These are phyloP conservation scores for Pythium aquatile DNA, from an alignment of 352 stramenopile species.

Conservation along the genomic window DNA sequence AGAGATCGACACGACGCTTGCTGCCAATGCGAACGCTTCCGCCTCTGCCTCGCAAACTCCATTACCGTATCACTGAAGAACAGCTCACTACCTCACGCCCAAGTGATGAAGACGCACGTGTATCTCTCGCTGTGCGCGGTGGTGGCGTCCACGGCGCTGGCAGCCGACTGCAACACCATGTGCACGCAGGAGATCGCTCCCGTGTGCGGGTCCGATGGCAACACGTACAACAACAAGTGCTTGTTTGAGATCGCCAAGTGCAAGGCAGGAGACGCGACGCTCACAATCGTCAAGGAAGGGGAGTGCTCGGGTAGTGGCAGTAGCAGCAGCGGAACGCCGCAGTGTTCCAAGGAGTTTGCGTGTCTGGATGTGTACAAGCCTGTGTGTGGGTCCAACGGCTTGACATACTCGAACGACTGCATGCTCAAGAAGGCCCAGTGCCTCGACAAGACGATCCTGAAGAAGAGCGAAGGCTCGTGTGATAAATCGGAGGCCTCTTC, in stretches of 20 bases:
- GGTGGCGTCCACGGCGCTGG: not conserved
- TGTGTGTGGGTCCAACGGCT: slow-evolving; percentile 53
- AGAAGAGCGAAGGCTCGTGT: slow-evolving; percentile 30
- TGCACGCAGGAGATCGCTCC: slow-evolving; percentile 10
- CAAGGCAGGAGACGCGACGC: slow-evolving; percentile 10
- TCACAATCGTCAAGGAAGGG: slow-evolving; percentile 15
- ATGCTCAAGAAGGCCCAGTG: slow-evolving; percentile 45
- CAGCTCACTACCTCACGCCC: not conserved
- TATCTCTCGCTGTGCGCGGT: slow-evolving; percentile 1
- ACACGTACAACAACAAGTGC: slow-evolving; percentile 24
- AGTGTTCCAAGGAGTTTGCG: slow-evolving; percentile 19
- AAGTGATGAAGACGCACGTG: slow-evolving; percentile 1
- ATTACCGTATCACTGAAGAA: not conserved
- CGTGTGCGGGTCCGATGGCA: slow-evolving; percentile 21
- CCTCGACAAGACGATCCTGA: slow-evolving; percentile 23
- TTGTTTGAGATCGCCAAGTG: slow-evolving; percentile 15
- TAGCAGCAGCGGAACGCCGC: slow-evolving; percentile 30
- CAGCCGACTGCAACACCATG: slow-evolving; percentile 11
- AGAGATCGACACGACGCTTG: slow-evolving; percentile 35
- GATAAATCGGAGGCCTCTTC: not conserved
- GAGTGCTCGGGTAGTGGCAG: slow-evolving; percentile 36
- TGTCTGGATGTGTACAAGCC: slow-evolving; percentile 25
- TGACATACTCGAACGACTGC: slow-evolving; percentile 57
- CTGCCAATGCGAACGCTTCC: slow-evolving; percentile 11
- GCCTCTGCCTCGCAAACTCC: no score